Percentiles rank a stretch among this genome's conserved stretches.
Conservation (phyloP, 1,284 basidiomycete species). For the Pseudozyma flocculosa region DNA sequence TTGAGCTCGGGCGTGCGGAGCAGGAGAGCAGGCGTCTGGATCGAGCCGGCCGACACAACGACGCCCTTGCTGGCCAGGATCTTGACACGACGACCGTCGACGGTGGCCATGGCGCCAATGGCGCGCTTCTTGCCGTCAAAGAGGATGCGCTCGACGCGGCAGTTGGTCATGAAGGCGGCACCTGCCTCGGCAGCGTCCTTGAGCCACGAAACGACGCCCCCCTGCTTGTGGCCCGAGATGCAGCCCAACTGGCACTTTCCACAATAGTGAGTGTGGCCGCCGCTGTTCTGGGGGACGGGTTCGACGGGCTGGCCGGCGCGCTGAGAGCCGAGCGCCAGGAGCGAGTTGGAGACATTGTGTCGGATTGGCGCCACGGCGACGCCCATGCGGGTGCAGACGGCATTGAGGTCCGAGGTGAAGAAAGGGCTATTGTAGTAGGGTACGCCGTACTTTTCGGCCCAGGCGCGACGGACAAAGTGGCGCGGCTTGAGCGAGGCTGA, state of each 20-base stretch:
- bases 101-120: slow-evolving; percentile 43
- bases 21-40: slow-evolving; percentile 61
- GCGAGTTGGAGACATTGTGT: slow-evolving; percentile 58
- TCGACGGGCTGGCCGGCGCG: slow-evolving; percentile 56
- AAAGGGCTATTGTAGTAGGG: slow-evolving; percentile 57
- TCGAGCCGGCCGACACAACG: slow-evolving; percentile 59
- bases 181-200: slow-evolving; percentile 58
- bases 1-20: slow-evolving; percentile 59
- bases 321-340: slow-evolving; percentile 55
- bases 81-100: slow-evolving; percentile 49
- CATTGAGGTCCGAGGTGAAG: slow-evolving; percentile 58
- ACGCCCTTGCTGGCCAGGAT: slow-evolving; percentile 58
- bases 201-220: slow-evolving; percentile 57
- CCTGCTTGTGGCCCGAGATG: slow-evolving; percentile 58
- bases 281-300: slow-evolving; percentile 59
- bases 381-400: slow-evolving; percentile 59
- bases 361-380: slow-evolving; percentile 55
- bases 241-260: slow-evolving; percentile 60
- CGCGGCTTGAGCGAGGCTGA: slow-evolving; percentile 60
- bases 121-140: slow-evolving; percentile 53
- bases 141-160: slow-evolving; percentile 58
- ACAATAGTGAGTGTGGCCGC: slow-evolving; percentile 58
- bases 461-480: slow-evolving; percentile 58
- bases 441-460: slow-evolving; percentile 58
- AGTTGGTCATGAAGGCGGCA: slow-evolving; percentile 56